Conservation (phyloP, 768 basidiomycete species). For the Suillus fuscotomentosus region DNA sequence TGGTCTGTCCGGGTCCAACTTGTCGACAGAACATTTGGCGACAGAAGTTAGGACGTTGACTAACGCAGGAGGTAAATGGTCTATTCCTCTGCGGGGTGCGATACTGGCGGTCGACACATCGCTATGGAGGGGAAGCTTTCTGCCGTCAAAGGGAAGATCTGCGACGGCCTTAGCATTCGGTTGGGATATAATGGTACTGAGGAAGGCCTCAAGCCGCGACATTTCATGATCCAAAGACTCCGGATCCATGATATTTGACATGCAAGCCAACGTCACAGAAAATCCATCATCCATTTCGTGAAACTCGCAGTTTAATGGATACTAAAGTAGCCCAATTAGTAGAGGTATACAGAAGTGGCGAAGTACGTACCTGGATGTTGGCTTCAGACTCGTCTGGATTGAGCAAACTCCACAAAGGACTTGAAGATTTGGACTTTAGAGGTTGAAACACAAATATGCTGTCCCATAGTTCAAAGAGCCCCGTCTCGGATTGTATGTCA, state of each 20-base stretch:
- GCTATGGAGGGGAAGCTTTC: not conserved
- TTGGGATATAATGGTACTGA: slow-evolving; percentile 19
- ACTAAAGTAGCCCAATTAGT: slow-evolving; percentile 27
- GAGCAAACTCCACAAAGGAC: slow-evolving; percentile 23
- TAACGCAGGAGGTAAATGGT: slow-evolving; percentile 13
- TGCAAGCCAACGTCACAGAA: slow-evolving; percentile 36
- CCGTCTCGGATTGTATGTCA: slow-evolving; percentile 35
- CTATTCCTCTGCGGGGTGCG: not conserved
- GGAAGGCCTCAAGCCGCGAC: slow-evolving; percentile 16
- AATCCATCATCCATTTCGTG: slow-evolving; percentile 31
- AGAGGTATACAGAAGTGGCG: not conserved
- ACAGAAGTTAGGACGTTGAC: slow-evolving; percentile 13
- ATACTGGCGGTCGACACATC: not conserved
- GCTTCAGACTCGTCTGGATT: slow-evolving; percentile 14
- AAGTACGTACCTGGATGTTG: slow-evolving; percentile 29
- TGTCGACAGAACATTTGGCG: slow-evolving; percentile 26
- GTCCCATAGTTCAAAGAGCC: slow-evolving; percentile 35
- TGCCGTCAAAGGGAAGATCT: not conserved
- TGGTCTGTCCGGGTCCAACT: slow-evolving; percentile 33
- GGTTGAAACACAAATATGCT: slow-evolving; percentile 47
- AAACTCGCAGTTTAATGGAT: slow-evolving; percentile 44
- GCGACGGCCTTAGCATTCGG: slow-evolving; percentile 15
- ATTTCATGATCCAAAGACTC: slow-evolving; percentile 19
- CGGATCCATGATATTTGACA: slow-evolving; percentile 25
- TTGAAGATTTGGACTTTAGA: not conserved